Evolutionary conservation across 2,329 filamentous ascomycete species (phyloP).

Genomic region (Clarireedia paspali): DNA sequence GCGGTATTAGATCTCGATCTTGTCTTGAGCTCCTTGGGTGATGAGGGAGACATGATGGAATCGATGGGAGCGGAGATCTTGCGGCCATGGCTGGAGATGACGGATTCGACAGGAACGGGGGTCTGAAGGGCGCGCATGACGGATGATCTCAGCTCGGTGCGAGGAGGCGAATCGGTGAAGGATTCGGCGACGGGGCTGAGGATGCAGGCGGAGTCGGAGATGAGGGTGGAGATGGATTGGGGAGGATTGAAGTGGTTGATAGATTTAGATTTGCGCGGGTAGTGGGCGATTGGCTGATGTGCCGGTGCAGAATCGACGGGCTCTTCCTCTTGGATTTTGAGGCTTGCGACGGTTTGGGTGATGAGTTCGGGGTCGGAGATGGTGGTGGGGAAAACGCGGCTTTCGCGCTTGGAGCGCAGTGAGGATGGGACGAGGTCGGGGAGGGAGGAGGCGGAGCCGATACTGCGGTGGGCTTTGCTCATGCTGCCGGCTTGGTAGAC

Average conservation of each 20-base stretch:
- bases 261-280: constrained; percentile 2
- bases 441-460: constrained; percentile 25
- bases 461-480: constrained; percentile 21
- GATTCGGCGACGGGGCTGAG: constrained; percentile 26
- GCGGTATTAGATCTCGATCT: constrained; percentile 20
- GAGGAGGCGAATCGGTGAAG: constrained; percentile 6
- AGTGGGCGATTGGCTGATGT: too few species aligned
- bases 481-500: constrained; percentile 13
- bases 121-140: neutral
- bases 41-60: neutral
- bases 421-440: constrained; percentile 27
- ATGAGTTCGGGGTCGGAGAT: constrained; percentile 10
- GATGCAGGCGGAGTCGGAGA: neutral
- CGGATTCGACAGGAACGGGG: neutral
- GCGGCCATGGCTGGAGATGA: constrained; percentile 18
- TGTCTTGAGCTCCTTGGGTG: constrained; percentile 22
- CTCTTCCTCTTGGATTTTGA: constrained; percentile 9
- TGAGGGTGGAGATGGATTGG: neutral
- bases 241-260: constrained; percentile 10
- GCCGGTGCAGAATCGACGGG: constrained; percentile 11
- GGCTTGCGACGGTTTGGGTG: constrained; percentile 1
- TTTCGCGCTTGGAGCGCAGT: constrained; percentile 14
- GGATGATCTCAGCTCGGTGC: neutral
- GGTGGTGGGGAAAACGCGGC: neutral
- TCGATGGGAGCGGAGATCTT: constrained; percentile 25